phyloP scores from a whole-genome alignment of 1,284 basidiomycete genomes.

The Papiliotrema fonsecae region DNA sequence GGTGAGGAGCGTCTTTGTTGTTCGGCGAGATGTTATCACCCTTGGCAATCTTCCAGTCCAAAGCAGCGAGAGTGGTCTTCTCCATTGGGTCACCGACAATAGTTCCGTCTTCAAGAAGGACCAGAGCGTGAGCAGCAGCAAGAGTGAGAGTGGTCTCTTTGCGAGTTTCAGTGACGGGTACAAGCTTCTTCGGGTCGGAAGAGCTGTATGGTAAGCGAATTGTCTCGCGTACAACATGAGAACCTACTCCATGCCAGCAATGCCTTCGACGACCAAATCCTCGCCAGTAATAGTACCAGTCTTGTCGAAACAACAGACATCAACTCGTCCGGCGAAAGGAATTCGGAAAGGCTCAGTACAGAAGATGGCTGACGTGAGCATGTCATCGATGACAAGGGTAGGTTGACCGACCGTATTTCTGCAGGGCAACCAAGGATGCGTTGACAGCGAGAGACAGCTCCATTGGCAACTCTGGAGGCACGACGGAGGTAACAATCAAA shows the following conservation, averaged over 20 bases:
- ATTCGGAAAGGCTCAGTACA: slow-evolving; percentile 97
- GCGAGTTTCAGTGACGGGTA: slow-evolving; percentile 69
- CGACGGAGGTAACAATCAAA: slow-evolving; percentile 90
- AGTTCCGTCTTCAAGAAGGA: slow-evolving; percentile 80
- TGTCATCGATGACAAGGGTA: not conserved
- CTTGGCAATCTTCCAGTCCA: slow-evolving; percentile 82
- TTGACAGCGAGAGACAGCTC: slow-evolving; percentile 92
- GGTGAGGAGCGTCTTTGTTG: slow-evolving; percentile 55
- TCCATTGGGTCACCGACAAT: slow-evolving; percentile 99
- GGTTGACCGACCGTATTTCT: slow-evolving; percentile 67
- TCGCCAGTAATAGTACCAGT: slow-evolving; percentile 95
- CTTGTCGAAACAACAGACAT: slow-evolving; percentile 97
- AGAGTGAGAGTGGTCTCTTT: slow-evolving; percentile 81
- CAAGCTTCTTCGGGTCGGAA: slow-evolving; percentile 60
- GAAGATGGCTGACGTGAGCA: slow-evolving; percentile 68
- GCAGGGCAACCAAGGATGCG: slow-evolving; percentile 83
- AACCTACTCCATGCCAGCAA: slow-evolving; percentile 76
- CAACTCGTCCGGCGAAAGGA: slow-evolving; percentile 84
- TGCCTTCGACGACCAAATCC: slow-evolving; percentile 87
- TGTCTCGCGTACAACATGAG: no score
- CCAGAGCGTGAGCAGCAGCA: slow-evolving; percentile 91
- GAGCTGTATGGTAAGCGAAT: slow-evolving; percentile 48
- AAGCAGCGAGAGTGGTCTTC: slow-evolving; percentile 86
- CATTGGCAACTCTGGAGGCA: slow-evolving; percentile 94
- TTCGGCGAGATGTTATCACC: slow-evolving; percentile 70